These are phyloP conservation scores for Salix udensis DNA, from an alignment of 345 rosid genomes.

Conservation along the genomic window DNA sequence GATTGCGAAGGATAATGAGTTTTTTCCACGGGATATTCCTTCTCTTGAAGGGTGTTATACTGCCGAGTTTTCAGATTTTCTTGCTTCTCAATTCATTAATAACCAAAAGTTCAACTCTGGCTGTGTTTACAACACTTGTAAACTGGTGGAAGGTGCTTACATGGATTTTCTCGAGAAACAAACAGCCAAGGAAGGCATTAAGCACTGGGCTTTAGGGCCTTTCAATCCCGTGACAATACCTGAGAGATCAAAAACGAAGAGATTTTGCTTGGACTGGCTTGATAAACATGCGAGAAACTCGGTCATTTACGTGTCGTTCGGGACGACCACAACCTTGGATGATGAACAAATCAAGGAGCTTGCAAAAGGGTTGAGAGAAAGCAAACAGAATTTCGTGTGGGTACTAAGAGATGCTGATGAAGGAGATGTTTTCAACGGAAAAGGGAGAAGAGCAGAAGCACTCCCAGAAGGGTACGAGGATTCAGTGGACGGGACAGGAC, in stretches of 20 bases:
- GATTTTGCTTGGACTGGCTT: constrained; percentile 40
- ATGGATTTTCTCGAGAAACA: constrained; percentile 28
- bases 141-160: constrained; percentile 31
- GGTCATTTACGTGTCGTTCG: constrained; percentile 46
- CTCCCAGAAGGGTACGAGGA: constrained; percentile 45
- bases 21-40: constrained; percentile 22
- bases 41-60: constrained; percentile 47
- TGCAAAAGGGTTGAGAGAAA: constrained; percentile 39
- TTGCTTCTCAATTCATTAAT: constrained; percentile 17
- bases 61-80: constrained; percentile 27
- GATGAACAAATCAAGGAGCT: constrained; percentile 40
- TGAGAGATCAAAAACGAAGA: not conserved
- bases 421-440: constrained; percentile 43
- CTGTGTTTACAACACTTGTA: constrained; percentile 42
- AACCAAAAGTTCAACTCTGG: constrained; percentile 20
- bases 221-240: constrained; percentile 30
- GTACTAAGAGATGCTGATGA: constrained; percentile 55
- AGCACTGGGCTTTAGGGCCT: constrained; percentile 48
- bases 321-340: constrained; percentile 42
- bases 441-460: constrained; percentile 4
- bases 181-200: not conserved
- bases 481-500: constrained; percentile 31
- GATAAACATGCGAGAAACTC: constrained; percentile 36
- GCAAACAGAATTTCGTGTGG: constrained; percentile 60
- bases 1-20: not conserved